phyloP scores from a whole-genome alignment of 2,329 filamentous ascomycete species.

The Colletotrichum echinochloae region DNA sequence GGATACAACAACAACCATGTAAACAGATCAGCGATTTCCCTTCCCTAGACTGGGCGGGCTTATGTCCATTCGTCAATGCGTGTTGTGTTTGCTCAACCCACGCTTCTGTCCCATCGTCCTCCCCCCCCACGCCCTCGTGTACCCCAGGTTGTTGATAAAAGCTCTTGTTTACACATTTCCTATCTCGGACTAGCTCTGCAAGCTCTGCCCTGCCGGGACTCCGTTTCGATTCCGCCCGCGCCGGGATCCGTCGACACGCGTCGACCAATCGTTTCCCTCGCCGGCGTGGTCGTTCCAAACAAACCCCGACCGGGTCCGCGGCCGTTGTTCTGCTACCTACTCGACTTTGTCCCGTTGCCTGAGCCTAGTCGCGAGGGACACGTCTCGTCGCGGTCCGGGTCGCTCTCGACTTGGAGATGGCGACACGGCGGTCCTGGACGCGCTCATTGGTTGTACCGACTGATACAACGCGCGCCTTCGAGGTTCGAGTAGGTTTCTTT shows the following conservation, averaged over 20 bases:
- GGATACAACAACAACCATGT: neutral
- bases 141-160: slow-evolving; percentile 37
- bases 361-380: slow-evolving; percentile 28
- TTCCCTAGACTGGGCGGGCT: neutral
- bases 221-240: slow-evolving; percentile 20
- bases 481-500: too few relatives aligned
- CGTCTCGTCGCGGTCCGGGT: neutral
- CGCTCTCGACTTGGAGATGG: neutral
- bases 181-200: slow-evolving; percentile 47
- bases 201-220: neutral
- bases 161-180: slow-evolving; percentile 62
- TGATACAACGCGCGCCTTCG: neutral
- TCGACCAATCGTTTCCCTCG: slow-evolving; percentile 27
- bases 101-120: neutral
- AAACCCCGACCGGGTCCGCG: neutral
- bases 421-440: neutral
- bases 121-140: neutral
- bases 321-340: neutral
- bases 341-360: too few relatives aligned
- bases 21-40: neutral
- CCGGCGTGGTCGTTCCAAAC: slow-evolving; percentile 33
- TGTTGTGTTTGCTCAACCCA: slow-evolving; percentile 15
- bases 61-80: too few relatives aligned
- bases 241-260: slow-evolving; percentile 20
- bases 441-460: slow-evolving; percentile 6